A percentile compares a stretch with the other conserved stretches of the same genome.
phyloP scores from a whole-genome alignment of 129 eudicot genomes.

The Solidago caesia region DNA sequence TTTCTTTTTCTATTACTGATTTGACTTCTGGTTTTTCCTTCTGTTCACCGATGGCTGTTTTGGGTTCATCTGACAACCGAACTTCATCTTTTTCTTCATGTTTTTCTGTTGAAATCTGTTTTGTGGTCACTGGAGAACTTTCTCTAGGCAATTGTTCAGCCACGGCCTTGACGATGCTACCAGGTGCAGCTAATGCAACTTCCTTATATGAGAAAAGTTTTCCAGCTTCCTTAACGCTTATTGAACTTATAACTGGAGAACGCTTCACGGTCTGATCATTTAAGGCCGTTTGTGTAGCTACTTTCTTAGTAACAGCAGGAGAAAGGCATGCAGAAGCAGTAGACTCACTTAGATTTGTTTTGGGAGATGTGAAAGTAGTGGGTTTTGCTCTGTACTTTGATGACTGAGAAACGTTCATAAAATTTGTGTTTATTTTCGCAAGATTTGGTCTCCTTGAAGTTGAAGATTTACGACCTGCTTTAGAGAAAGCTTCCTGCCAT shows the following conservation, averaged over 20 bases:
- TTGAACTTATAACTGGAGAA: slow-evolving; percentile 49
- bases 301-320: slow-evolving; percentile 48
- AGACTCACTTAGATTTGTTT: slow-evolving; percentile 42
- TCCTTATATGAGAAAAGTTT: slow-evolving; percentile 93
- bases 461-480: slow-evolving; percentile 69
- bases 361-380: slow-evolving; percentile 57
- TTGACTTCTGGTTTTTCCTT: slow-evolving; percentile 25
- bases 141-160: slow-evolving; percentile 67
- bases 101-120: neutral
- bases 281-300: slow-evolving; percentile 32
- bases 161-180: slow-evolving; percentile 82
- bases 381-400: slow-evolving; percentile 54
- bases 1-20: slow-evolving; percentile 10
- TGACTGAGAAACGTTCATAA: slow-evolving; percentile 44
- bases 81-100: slow-evolving; percentile 27
- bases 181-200: slow-evolving; percentile 96
- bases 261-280: slow-evolving; percentile 51
- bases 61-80: slow-evolving; percentile 32
- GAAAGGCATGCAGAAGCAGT: slow-evolving; percentile 40
- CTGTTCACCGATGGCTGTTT: slow-evolving; percentile 13
- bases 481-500: slow-evolving; percentile 95
- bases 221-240: slow-evolving; percentile 73
- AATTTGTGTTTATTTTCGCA: slow-evolving; percentile 72
- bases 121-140: slow-evolving; percentile 27
- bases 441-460: slow-evolving; percentile 66